A percentile compares a stretch with the other conserved stretches of the same genome.
Conservation (phyloP, 495 filamentous ascomycete species). For the Neurospora hispaniola region DNA sequence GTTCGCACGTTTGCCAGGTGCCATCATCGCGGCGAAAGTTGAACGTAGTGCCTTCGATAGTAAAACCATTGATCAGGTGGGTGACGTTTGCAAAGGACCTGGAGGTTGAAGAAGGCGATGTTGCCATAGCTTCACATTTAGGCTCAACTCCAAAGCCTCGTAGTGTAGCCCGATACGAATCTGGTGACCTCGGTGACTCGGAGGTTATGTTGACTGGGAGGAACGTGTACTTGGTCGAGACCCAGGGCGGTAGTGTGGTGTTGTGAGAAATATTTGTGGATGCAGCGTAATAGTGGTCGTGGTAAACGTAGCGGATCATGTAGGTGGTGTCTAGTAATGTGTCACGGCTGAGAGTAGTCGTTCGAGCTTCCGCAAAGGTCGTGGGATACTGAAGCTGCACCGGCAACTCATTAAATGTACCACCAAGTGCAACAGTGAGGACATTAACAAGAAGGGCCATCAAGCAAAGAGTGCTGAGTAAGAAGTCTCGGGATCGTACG, state of each 20-base stretch:
- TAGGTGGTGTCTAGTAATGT: neutral
- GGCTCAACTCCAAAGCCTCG: no score
- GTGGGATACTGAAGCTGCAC: neutral
- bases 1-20: no score
- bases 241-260: constrained; percentile 26
- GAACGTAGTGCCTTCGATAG: no score
- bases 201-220: constrained; percentile 18
- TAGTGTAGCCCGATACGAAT: no score
- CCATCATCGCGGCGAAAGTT: no score
- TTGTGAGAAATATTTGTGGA: constrained; percentile 22
- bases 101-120: no score
- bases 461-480: accelerated
- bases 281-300: constrained; percentile 19
- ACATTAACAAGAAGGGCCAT: neutral
- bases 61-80: no score
- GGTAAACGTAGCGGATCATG: no score
- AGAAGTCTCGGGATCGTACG: neutral
- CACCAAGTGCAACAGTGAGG: neutral
- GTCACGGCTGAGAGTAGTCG: neutral
- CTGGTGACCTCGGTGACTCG: no score
- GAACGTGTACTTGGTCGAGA: constrained; percentile 19
- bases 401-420: neutral
- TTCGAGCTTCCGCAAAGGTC: neutral
- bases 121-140: no score
- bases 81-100: no score